Evolutionary conservation across 2,329 filamentous ascomycete genomes (phyloP).

Genomic region (Phyllosticta paracitricarpa): DNA sequence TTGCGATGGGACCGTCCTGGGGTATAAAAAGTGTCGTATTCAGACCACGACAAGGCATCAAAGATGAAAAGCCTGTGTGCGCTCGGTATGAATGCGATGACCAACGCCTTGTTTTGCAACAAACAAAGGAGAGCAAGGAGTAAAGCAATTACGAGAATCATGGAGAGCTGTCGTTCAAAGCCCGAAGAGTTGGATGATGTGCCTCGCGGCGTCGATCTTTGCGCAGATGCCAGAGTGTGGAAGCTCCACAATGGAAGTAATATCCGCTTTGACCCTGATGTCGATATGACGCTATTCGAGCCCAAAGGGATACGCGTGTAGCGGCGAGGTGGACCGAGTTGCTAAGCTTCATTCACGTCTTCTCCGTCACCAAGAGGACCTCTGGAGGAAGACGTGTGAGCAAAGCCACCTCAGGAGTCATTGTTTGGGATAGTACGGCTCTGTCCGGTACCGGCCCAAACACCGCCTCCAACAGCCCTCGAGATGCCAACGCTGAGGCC

Average conservation of each 20-base stretch:
- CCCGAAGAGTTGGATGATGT: background rate
- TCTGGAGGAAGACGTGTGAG: background rate
- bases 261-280: background rate
- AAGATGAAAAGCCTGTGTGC: background rate
- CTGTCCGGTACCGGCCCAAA: conserved; percentile 32
- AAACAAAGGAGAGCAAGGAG: background rate
- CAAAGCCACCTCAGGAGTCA: background rate
- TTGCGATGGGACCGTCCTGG: background rate
- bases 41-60: background rate
- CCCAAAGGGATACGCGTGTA: background rate
- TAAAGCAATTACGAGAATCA: background rate
- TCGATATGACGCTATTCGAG: background rate
- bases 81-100: background rate
- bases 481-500: conserved; percentile 41
- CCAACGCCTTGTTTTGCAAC: background rate
- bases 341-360: background rate
- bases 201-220: background rate
- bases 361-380: background rate
- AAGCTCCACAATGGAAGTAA: background rate
- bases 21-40: background rate
- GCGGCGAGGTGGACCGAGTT: background rate
- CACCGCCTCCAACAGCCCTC: conserved; percentile 38
- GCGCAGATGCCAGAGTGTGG: background rate
- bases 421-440: conserved; percentile 22
- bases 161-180: background rate